phyloP scores from a whole-genome alignment of 2,329 filamentous ascomycete genomes.

The Pestalotiopsis sp. region DNA sequence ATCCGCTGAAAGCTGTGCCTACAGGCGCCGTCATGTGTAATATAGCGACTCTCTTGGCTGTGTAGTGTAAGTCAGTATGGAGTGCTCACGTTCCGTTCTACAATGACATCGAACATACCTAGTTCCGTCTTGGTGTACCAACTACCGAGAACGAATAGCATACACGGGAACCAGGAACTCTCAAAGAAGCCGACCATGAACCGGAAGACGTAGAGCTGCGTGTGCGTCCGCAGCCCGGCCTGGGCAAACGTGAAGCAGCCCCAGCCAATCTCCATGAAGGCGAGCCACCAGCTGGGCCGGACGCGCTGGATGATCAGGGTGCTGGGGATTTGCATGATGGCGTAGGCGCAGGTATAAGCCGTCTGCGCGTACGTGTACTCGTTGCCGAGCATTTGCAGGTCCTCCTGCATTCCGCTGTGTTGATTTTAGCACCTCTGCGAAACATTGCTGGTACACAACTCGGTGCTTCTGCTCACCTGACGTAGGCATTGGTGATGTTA shows the following conservation, averaged over 20 bases:
- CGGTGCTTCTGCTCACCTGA: constrained; percentile 16
- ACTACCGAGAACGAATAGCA: constrained; percentile 12
- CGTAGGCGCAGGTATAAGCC: constrained; percentile 17
- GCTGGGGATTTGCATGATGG: constrained; percentile 33
- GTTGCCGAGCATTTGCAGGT: constrained; percentile 27
- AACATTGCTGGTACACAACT: neutral
- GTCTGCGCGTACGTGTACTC: constrained; percentile 27
- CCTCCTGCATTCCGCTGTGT: constrained; percentile 26
- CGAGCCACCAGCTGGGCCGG: constrained; percentile 15
- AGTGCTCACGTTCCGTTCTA: neutral
- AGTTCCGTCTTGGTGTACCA: constrained; percentile 16
- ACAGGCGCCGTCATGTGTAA: constrained; percentile 13
- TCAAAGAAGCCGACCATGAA: constrained; percentile 15
- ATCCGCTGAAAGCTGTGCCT: constrained; percentile 12
- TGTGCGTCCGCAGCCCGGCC: constrained; percentile 5
- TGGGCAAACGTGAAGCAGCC: constrained; percentile 13
- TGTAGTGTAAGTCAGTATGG: neutral
- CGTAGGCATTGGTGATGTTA: constrained; percentile 28
- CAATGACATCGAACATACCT: neutral
- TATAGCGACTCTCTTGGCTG: constrained; percentile 13
- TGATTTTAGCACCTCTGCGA: neutral
- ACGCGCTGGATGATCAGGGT: constrained; percentile 33
- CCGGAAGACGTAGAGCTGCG: constrained; percentile 12
- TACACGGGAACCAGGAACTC: constrained; percentile 9
- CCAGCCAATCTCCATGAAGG: constrained; percentile 12